Conservation (phyloP, 768 basidiomycete species). For the Rhizopogon salebrosus region DNA sequence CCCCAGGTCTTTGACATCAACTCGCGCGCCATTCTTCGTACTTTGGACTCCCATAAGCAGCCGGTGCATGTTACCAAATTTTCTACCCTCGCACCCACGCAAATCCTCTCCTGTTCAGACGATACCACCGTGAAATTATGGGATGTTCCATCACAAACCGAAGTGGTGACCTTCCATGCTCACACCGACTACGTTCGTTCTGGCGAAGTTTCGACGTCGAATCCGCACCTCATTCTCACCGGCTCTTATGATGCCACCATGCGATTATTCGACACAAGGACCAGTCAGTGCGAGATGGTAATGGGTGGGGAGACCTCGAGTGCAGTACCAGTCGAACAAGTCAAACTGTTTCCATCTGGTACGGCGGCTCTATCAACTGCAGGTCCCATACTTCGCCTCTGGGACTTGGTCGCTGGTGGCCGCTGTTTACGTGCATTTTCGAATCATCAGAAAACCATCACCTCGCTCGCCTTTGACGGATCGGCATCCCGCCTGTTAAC, state of each 20-base stretch:
- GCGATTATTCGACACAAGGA: constrained; percentile 81
- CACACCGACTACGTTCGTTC: constrained; percentile 97
- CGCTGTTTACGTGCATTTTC: constrained; percentile 87
- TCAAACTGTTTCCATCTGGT: constrained; percentile 87
- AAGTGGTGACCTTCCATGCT: constrained; percentile 70
- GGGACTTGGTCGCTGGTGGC: constrained; percentile 92
- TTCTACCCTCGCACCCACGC: constrained; percentile 73
- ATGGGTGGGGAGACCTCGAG: constrained; percentile 45
- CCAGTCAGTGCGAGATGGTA: constrained; percentile 78
- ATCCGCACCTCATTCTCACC: constrained; percentile 81
- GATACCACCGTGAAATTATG: constrained; percentile 92
- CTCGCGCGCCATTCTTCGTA: constrained; percentile 88
- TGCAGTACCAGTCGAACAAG: constrained; percentile 77
- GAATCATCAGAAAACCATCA: constrained; percentile 98
- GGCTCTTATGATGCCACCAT: constrained; percentile 95
- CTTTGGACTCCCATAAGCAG: constrained; percentile 90
- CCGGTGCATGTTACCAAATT: constrained; percentile 95
- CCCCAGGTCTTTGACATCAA: constrained; percentile 85
- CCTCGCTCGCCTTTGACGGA: constrained; percentile 77
- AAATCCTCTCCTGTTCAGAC: constrained; percentile 91
- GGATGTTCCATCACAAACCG: constrained; percentile 89
- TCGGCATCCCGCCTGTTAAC: constrained; percentile 76
- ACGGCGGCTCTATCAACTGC: constrained; percentile 81
- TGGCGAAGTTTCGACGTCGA: constrained; percentile 78
- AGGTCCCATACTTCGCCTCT: constrained; percentile 88